Percentiles rank a stretch among this genome's conserved stretches.
Evolutionary conservation across 176 grass and related monocot genomes (phyloP).

Genomic region (Thinopyrum elongatum): DNA sequence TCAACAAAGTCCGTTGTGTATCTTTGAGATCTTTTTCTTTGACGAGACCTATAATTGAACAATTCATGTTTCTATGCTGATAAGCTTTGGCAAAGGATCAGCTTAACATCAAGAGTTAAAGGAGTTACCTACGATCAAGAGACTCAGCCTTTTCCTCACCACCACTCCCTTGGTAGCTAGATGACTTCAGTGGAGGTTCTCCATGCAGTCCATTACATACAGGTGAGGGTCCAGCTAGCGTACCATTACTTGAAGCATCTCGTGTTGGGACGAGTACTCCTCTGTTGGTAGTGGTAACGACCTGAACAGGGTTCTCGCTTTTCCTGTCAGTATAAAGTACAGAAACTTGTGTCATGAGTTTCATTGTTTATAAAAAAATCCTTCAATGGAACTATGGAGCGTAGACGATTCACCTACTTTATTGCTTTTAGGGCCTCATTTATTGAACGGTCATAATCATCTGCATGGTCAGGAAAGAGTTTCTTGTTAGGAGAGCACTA

Average conservation of each 20-base stretch:
- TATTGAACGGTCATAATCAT: conserved; percentile 98
- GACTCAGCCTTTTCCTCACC: conserved; percentile 48
- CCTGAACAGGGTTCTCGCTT: conserved; percentile 56
- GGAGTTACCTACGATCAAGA: conserved; percentile 68
- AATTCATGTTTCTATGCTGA: background rate
- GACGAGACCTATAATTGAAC: conserved; percentile 46
- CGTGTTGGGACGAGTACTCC: conserved; percentile 38
- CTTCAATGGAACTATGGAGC: background rate
- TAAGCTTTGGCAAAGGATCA: background rate
- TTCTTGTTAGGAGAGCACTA: conserved; percentile 8
- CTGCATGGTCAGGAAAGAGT: conserved; percentile 52
- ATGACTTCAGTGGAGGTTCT: conserved; percentile 44
- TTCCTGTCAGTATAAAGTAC: conserved; percentile 41
- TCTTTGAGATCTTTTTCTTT: conserved; percentile 75
- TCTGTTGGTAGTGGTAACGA: conserved; percentile 42
- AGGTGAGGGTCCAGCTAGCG: conserved; percentile 49
- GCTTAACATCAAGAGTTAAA: background rate
- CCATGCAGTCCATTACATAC: conserved; percentile 43
- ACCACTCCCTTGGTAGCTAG: conserved; percentile 51
- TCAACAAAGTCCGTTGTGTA: conserved; percentile 85
- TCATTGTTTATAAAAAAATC: background rate
- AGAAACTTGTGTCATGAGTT: conserved; percentile 42
- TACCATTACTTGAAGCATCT: conserved; percentile 41
- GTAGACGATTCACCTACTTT: conserved; percentile 65
- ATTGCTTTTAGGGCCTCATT: conserved; percentile 94